A percentile compares a stretch with the other conserved stretches of the same genome.
Evolutionary conservation across 2,329 filamentous ascomycete species (phyloP).

Genomic region (Blastomyces emzantsi): DNA sequence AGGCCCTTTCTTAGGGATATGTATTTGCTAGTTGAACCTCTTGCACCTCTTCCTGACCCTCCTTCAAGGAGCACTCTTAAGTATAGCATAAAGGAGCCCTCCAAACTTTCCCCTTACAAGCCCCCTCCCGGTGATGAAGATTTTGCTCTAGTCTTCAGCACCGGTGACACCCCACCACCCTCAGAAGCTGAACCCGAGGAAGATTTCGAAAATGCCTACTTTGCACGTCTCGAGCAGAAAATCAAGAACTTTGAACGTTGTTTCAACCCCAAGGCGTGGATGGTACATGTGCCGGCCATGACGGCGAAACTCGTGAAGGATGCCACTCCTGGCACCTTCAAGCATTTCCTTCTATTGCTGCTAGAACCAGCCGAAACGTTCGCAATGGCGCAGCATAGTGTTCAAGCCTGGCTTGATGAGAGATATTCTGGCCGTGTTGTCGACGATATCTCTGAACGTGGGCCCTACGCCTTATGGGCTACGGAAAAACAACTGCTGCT

Average conservation of each 20-base stretch:
- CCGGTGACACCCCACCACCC: background rate
- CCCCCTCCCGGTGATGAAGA: background rate
- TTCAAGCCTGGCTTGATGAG: slow-evolving; percentile 55
- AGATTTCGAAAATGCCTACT: slow-evolving; percentile 2
- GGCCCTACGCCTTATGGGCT: slow-evolving; percentile 9
- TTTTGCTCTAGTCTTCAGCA: background rate
- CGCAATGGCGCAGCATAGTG: slow-evolving; percentile 54
- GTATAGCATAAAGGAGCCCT: background rate
- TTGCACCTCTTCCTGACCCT: background rate
- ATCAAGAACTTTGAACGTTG: background rate
- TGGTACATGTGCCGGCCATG: slow-evolving; percentile 12
- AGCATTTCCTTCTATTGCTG: slow-evolving; percentile 21
- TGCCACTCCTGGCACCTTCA: slow-evolving; percentile 20
- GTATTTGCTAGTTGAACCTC: background rate
- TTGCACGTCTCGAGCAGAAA: background rate
- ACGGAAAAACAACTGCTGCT: slow-evolving; percentile 18
- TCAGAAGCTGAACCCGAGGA: slow-evolving; percentile 8
- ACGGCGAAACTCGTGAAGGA: slow-evolving; percentile 11
- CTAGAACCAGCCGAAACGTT: slow-evolving; percentile 45
- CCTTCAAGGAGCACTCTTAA: background rate
- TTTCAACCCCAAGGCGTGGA: slow-evolving; percentile 1
- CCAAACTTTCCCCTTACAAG: background rate
- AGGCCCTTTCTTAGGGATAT: background rate
- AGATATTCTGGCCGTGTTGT: slow-evolving; percentile 14
- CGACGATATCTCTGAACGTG: background rate